These are phyloP conservation scores for Schwanniomyces vanrijiae DNA, from an alignment of 805 yeast genomes.

Conservation along the genomic window DNA sequence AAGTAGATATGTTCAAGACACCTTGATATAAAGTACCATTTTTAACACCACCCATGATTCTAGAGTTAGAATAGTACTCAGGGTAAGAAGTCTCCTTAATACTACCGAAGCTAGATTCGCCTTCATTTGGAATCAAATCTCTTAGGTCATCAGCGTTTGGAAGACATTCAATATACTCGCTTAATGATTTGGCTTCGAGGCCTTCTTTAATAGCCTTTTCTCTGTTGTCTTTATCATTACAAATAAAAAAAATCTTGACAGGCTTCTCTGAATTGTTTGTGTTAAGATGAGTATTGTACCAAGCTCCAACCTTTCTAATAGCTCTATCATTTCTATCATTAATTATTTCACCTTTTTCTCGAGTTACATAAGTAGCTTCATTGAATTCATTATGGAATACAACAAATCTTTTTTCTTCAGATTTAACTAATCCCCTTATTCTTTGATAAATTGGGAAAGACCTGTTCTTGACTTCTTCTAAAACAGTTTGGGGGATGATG, in stretches of 20 bases:
- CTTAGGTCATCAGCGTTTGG: slow-evolving; percentile 73
- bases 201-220: slow-evolving; percentile 55
- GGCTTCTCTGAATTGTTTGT: slow-evolving; percentile 23
- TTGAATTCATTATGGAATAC: slow-evolving; percentile 93
- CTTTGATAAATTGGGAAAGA: slow-evolving; percentile 88
- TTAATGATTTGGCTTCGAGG: slow-evolving; percentile 53
- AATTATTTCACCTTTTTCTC: slow-evolving; percentile 66
- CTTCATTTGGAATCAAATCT: slow-evolving; percentile 71
- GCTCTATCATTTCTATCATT: slow-evolving; percentile 93
- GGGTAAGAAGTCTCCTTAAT: slow-evolving; percentile 60
- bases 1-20: slow-evolving; percentile 72
- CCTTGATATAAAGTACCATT: slow-evolving; percentile 90
- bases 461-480: slow-evolving; percentile 88
- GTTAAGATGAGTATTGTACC: slow-evolving; percentile 69
- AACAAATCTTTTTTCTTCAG: slow-evolving; percentile 77
- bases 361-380: slow-evolving; percentile 62
- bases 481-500: slow-evolving; percentile 89
- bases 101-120: slow-evolving; percentile 35
- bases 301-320: slow-evolving; percentile 69
- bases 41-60: slow-evolving; percentile 87
- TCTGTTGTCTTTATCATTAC: slow-evolving; percentile 76
- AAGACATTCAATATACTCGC: slow-evolving; percentile 68
- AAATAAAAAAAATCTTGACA: slow-evolving; percentile 56
- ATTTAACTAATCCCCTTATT: slow-evolving; percentile 70
- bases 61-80: slow-evolving; percentile 75